Percentiles rank a stretch among this genome's conserved stretches.
Evolutionary conservation across 345 rosid species (phyloP).

Genomic region (Populus deltoides): DNA sequence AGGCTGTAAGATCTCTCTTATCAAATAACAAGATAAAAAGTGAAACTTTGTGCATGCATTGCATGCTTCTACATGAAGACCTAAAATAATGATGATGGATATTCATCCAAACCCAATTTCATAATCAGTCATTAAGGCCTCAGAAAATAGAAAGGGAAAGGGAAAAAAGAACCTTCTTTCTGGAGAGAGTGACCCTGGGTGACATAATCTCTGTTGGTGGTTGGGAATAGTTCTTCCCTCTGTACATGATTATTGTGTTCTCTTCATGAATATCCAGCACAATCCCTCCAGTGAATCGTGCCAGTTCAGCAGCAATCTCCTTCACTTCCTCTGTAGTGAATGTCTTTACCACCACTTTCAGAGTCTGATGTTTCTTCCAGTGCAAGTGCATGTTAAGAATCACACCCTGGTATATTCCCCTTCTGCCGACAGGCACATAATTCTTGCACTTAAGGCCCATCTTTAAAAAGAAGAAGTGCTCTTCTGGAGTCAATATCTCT

Average conservation of each 20-base stretch:
- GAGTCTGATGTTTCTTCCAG: conserved; percentile 96
- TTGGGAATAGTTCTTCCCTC: conserved; percentile 91
- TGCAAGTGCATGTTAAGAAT: conserved; percentile 97
- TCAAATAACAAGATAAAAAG: background rate
- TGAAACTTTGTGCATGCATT: background rate
- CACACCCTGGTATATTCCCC: conserved; percentile 94
- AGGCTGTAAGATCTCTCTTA: background rate
- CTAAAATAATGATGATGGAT: background rate
- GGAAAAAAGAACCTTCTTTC: conserved; percentile 60
- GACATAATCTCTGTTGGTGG: conserved; percentile 98
- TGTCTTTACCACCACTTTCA: conserved; percentile 81
- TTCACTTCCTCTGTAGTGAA: conserved; percentile 83
- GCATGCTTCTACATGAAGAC: background rate
- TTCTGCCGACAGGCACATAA: conserved; percentile 87
- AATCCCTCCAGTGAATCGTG: conserved; percentile 80
- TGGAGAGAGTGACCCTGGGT: conserved; percentile 74
- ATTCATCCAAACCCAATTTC: background rate
- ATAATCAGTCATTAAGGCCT: background rate
- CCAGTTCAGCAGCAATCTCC: conserved; percentile 80
- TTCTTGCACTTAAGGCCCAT: conserved; percentile 92
- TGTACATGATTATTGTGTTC: conserved; percentile 79
- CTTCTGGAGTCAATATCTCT: conserved; percentile 92
- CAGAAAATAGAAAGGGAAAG: background rate
- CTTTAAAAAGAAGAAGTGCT: conserved; percentile 81
- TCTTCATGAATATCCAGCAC: conserved; percentile 84